These are phyloP conservation scores for Psilocybe mexicana DNA, from an alignment of 1,284 basidiomycete species.

Conservation along the genomic window DNA sequence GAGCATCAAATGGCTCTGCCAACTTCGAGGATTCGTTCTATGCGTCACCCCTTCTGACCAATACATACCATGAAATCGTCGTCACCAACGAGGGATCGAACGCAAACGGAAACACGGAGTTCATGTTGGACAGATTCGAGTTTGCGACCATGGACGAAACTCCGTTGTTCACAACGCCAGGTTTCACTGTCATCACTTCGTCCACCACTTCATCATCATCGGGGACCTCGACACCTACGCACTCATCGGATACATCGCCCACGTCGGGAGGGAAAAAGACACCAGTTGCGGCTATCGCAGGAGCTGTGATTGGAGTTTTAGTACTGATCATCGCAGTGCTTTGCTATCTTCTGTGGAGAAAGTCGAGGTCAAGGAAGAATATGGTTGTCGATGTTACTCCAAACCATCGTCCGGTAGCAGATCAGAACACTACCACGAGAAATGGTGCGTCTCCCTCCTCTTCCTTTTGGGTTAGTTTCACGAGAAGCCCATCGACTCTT, in stretches of 20 bases:
- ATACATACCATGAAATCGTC: conserved; percentile 18
- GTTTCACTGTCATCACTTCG: not conserved
- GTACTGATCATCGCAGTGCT: conserved; percentile 5
- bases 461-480: not conserved
- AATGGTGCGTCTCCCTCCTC: not conserved
- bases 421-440: not conserved
- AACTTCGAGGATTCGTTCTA: conserved; percentile 17
- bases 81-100: conserved; percentile 19
- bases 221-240: not conserved
- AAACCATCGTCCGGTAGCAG: not conserved
- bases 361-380: not conserved
- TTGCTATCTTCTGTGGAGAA: conserved; percentile 8
- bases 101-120: conserved; percentile 14
- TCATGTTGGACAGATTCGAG: conserved; percentile 21
- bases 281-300: conserved; percentile 8
- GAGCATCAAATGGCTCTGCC: conserved; percentile 19
- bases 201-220: not conserved
- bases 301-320: conserved; percentile 12
- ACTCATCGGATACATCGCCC: not conserved
- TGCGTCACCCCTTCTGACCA: conserved; percentile 8
- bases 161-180: conserved; percentile 10
- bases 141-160: conserved; percentile 16
- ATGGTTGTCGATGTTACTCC: not conserved
- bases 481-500: not conserved
- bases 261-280: conserved; percentile 3